Conservation (phyloP, 768 basidiomycete species). For the Hebeloma cylindrosporum region DNA sequence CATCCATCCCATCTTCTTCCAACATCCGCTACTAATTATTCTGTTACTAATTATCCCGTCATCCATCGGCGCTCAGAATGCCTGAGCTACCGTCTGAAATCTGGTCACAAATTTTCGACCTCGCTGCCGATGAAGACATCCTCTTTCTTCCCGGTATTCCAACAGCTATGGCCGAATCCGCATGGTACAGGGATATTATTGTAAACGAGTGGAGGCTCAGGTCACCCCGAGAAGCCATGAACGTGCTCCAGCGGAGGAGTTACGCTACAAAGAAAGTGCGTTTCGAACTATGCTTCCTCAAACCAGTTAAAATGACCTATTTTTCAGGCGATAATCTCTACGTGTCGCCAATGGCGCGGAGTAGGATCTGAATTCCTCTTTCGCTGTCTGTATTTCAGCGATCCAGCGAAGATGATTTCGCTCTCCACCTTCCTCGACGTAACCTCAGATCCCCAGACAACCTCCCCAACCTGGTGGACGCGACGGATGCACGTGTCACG, state of each 20-base stretch:
- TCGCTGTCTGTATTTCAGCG: conserved; percentile 65
- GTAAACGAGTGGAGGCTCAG: conserved; percentile 56
- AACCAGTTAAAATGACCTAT: neutral
- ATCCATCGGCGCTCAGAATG: conserved; percentile 1
- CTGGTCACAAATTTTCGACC: conserved; percentile 67
- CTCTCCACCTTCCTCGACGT: conserved; percentile 54
- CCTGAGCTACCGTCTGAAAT: conserved; percentile 64
- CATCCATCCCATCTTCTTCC: neutral
- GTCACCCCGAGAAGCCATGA: conserved; percentile 58
- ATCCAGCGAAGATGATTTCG: conserved; percentile 52
- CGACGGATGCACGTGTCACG: conserved; percentile 68
- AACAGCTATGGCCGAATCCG: conserved; percentile 59
- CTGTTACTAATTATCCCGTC: neutral
- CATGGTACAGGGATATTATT: conserved; percentile 56
- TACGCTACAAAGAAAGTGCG: conserved; percentile 69
- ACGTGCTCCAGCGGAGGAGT: conserved; percentile 56
- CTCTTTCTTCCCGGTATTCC: conserved; percentile 63
- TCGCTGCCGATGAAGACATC: conserved; percentile 70
- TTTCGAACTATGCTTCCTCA: neutral
- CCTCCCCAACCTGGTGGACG: conserved; percentile 69
- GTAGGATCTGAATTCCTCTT: conserved; percentile 68
- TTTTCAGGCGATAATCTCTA: conserved; percentile 63
- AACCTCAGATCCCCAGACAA: conserved; percentile 38
- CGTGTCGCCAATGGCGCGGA: conserved; percentile 62
- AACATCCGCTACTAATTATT: neutral